Base-by-base conservation (phyloP, 129 eudicot species). In the Gnaphalium uliginosum region DNA sequence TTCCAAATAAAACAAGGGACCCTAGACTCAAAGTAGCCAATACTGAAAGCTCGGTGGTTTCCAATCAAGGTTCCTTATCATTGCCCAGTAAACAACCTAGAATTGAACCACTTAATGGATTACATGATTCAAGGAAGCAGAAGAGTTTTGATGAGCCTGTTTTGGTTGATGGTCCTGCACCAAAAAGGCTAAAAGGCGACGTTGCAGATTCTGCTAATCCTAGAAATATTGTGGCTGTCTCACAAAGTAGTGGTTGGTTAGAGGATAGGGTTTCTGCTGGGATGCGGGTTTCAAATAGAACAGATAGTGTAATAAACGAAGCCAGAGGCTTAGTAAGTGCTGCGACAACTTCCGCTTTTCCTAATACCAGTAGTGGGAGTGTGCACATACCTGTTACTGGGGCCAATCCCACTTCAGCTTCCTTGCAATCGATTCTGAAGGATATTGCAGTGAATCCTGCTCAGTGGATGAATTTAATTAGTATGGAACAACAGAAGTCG, bases 381-480 rank as follows among this genome's bases (percentile, higher is more conserved):
- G 67, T 73, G 72, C 86, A 83, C 43, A 6, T 50, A n/a, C 86
- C 90, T 22, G 74, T 74, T 50, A 69, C 85, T 9, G 81, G 70
- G 66, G 76, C 69, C 27, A 87, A 21, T 73, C 3, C 87, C 18
- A 41, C 97, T 15, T 66, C 83, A 22, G 68, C 87, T 61, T 82
- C 99, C 1, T 72, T 95, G 70, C 93, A 86, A 35, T 84, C 99
- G 66, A 62, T 95, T 22, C 78, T 95, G 77, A 91, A 86, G 76
- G 94, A 89, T 78, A 83, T 91, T 68, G 97, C 90, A 65, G 97
- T 87, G 68, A 91, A 95, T 76, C 96, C 96, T 77, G 77, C 94
- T 2, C 76, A 87, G 46, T 95, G 84, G 92, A 89, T 89, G 93
- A 83, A 84, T 78, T 64, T 95, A 58, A 33, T 95, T 6, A 87